A percentile compares a stretch with the other conserved stretches of the same genome.
These are phyloP conservation scores for Microbotryum intermedium DNA, from an alignment of 1,284 basidiomycete species.

Conservation along the genomic window DNA sequence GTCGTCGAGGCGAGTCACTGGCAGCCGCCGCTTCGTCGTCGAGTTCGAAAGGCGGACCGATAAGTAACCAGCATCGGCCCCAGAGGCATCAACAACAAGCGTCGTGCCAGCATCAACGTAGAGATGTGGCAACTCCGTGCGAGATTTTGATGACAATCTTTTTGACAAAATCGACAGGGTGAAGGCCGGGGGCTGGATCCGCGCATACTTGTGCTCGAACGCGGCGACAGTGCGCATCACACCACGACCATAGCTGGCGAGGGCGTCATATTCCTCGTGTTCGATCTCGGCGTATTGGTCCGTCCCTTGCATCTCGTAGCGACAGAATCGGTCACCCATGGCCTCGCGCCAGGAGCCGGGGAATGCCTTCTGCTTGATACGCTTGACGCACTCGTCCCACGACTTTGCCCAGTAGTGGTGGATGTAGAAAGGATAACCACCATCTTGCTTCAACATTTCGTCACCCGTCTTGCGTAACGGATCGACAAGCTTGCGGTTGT, in stretches of 20 bases:
- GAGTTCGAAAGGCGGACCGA: neutral
- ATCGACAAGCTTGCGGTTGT: neutral
- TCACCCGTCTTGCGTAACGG: neutral
- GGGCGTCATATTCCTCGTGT: neutral
- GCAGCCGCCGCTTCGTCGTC: neutral
- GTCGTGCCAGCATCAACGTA: neutral
- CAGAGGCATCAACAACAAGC: constrained; percentile 1
- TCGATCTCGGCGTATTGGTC: neutral
- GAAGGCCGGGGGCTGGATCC: neutral
- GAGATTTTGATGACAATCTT: too few species aligned
- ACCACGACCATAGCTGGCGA: neutral
- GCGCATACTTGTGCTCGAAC: neutral
- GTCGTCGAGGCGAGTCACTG: neutral
- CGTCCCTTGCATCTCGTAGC: neutral
- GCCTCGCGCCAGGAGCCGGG: constrained; percentile 6
- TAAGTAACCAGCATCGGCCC: neutral
- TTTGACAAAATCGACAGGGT: neutral
- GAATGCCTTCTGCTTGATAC: constrained; percentile 8
- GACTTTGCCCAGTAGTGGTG: constrained; percentile 5
- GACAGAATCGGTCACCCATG: constrained; percentile 1
- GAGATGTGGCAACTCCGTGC: too few species aligned
- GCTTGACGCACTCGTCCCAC: neutral
- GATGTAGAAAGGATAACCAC: neutral
- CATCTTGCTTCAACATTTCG: neutral
- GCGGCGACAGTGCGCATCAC: neutral